Base-by-base conservation (phyloP, 2,329 filamentous ascomycete species). In the Diplodia seriata region DNA sequence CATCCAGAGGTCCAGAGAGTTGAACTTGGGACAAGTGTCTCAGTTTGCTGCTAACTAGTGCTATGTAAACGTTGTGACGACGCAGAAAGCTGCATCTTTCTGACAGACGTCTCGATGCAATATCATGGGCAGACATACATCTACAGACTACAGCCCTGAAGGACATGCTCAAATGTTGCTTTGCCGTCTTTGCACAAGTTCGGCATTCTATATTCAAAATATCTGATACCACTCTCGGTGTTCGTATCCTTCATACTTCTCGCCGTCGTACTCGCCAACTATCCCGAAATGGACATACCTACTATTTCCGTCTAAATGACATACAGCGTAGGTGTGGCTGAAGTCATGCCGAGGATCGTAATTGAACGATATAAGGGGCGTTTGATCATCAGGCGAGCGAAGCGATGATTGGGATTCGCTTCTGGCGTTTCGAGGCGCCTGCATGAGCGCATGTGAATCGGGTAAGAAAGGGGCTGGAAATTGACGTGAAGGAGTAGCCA, bases 371-470 rank as follows among this genome's bases (percentile, higher is more conserved):
- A 63, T 63, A 63, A 51, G 59, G 59, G 59, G 59, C 59, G 59
- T 63, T 33, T 63, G 59, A 63, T 63, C 59, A 63, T 63, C 59
- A 51, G 47, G 59, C 43, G 59, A 51, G 40, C 59, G 59, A 63
- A 51, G 59, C 59, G 59, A 63, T 51, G 31, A 63, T 63, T 63
- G 50, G 50, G 29, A 63, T 63, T 63, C 50, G 59, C 59, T 51
- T 63, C 36, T 63, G 59, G 15, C 47, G 59, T 63, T 40, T 51
- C 59, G 43, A 51, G 47, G 59, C 59, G 59, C 59, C 23, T 23
- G 59, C 59, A 63, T 18, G 59, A 49, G 29, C 51, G 59, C 47
- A 18, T 51, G 47, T 31, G 29, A 63, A 63, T 63, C 59, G 40
- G 47, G 20, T 36, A 51, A 49, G 40, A 63, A 63, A 63, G 59